Evolutionary conservation across 108 stramenopile genomes (phyloP), one percentile per base, ranked within the genome.

Genomic region (Cyclostephanos invisitatus): DNA sequence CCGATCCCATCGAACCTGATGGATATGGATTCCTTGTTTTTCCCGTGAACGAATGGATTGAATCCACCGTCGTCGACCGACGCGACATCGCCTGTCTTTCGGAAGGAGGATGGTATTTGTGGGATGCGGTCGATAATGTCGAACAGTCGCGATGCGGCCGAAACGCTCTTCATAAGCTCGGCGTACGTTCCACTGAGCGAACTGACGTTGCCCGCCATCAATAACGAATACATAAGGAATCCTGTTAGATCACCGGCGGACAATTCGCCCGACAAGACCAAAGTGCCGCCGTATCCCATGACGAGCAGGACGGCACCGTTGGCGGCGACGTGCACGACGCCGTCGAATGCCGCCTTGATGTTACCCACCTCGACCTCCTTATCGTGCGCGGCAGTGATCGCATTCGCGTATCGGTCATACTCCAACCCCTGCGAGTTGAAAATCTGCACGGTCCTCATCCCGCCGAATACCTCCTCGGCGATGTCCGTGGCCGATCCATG

Each of bases 161-260:
- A 87, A 20, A 86, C 65, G 21, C 84, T 77, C 64, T 87, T 88
- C 40, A 87, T 79, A 62, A 92, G 55, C 61, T 91, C 92, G 1
- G 88, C 75, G 68, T 93, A 96, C 0, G 87, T 86, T 8, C 84
- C 79, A 4, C 87, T 89, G 46, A 96, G 68, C 21, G 73, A 74
- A 55, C 74, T 73, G 3, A 94, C 25, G 77, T 92, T 93, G 8
- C 91, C 90, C 18, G 92, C 92, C 76, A 93, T 76, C n/a, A 92
- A 73, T 12, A 96, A 47, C 3, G 86, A 87, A 55, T 96, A 96
- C 92, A 96, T 91, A 25, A 96, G 77, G 83, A 96, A 96, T 49
- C 89, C 85, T 3, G 93, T 89, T 42, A 96, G 86, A 42, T 92
- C 90, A 0, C 95, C 95, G 2, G 90, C 89, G 28, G 82, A 68